These are phyloP conservation scores for Rhytidiadelphus loreus DNA, from an alignment of 225 moss, liverwort and hornwort genomes.

Conservation along the genomic window DNA sequence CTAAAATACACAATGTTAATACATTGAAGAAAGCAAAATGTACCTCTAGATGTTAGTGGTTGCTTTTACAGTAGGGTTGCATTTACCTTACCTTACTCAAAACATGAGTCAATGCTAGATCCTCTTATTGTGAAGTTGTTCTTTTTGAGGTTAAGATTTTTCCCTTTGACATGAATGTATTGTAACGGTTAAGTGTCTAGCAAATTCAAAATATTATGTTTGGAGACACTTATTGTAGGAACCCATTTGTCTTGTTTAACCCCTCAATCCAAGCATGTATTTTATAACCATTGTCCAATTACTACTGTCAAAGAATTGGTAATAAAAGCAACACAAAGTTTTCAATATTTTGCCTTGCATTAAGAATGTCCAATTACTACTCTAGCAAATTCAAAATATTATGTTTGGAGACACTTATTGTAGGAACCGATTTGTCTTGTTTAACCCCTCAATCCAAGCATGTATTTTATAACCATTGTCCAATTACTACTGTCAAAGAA, in stretches of 20 bases:
- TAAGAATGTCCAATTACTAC: too few relatives aligned
- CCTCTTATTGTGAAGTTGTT: rapidly evolving
- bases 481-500: too few relatives aligned
- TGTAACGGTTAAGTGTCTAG: background rate
- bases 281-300: background rate
- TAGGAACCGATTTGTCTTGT: background rate
- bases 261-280: background rate
- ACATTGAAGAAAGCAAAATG: background rate
- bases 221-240: background rate
- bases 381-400: background rate
- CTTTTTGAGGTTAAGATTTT: background rate
- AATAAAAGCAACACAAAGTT: too few relatives aligned
- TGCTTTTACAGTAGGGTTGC: too few relatives aligned
- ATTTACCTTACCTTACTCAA: background rate
- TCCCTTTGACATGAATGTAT: background rate
- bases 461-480: background rate
- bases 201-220: background rate
- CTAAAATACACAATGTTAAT: background rate
- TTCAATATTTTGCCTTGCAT: too few relatives aligned
- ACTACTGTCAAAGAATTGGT: too few relatives aligned
- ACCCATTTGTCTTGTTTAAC: background rate
- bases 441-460: background rate
- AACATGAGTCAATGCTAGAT: background rate
- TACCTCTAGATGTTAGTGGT: background rate
- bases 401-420: too few relatives aligned